Evolutionary conservation across 345 rosid species (phyloP).

Genomic region (Cardamine occulta): DNA sequence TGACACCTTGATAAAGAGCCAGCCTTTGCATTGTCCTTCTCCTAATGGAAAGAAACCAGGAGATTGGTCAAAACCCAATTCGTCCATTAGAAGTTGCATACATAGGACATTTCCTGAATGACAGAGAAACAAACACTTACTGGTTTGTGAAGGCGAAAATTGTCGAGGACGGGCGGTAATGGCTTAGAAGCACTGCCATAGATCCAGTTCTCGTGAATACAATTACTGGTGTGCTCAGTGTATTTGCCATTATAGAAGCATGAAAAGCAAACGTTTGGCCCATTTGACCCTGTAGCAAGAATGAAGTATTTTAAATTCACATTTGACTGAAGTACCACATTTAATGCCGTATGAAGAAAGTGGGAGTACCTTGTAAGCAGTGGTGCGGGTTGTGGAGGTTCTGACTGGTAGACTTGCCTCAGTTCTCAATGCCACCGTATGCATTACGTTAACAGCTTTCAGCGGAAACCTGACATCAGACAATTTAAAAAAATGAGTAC

Average conservation of each 20-base stretch:
- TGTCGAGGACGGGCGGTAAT: constrained; percentile 81
- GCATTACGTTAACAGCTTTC: constrained; percentile 97
- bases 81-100: neutral
- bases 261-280: constrained; percentile 99
- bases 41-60: constrained; percentile 48
- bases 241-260: constrained; percentile 92
- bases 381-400: constrained; percentile 55
- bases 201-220: constrained; percentile 96
- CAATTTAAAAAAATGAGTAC: neutral
- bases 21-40: constrained; percentile 89
- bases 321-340: neutral
- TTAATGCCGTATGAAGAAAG: neutral
- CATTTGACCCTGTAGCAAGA: constrained; percentile 76
- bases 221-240: constrained; percentile 74
- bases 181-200: constrained; percentile 85
- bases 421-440: constrained; percentile 85
- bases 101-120: constrained; percentile 3
- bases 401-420: constrained; percentile 77
- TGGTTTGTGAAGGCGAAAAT: constrained; percentile 95
- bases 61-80: constrained; percentile 3
- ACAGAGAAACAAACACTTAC: constrained; percentile 51
- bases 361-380: constrained; percentile 60
- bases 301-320: neutral
- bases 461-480: constrained; percentile 66
- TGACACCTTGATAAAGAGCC: constrained; percentile 86